Conservation (phyloP, 192 early-diverging fungal species). For the Coemansia javaensis region DNA sequence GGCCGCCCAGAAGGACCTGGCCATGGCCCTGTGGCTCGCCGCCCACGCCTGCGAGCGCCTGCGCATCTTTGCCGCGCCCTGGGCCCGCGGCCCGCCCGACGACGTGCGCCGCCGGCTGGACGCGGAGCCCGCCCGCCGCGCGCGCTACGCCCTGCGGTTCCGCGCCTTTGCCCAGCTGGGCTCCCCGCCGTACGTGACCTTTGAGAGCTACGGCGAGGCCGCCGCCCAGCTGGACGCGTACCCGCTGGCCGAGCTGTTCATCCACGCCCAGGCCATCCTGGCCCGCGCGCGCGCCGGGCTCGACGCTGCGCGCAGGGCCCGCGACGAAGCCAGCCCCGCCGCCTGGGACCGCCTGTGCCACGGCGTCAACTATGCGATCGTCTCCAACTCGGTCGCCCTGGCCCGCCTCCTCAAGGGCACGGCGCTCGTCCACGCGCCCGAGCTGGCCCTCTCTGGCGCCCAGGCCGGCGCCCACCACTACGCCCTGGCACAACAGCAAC, state of each 20-base stretch:
- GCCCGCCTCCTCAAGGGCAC: conserved; percentile 4
- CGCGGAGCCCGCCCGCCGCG: conserved; percentile 1
- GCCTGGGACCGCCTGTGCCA: conserved; percentile 3
- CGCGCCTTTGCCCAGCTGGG: conserved; percentile 24
- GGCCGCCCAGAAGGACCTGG: conserved; percentile 21
- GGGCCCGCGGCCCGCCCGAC: conserved; percentile 1
- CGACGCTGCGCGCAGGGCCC: neutral
- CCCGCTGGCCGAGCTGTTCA: conserved; percentile 19
- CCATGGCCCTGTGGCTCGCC: conserved; percentile 31
- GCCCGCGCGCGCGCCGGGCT: neutral
- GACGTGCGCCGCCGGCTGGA: conserved; percentile 8
- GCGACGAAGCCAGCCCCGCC: neutral
- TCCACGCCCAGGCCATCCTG: conserved; percentile 11
- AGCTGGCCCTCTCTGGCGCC: conserved; percentile 9
- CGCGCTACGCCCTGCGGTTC: conserved; percentile 33
- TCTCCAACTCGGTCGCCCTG: conserved; percentile 24
- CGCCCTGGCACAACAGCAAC: too few relatives aligned
- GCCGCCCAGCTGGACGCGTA: conserved; percentile 26
- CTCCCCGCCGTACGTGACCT: conserved; percentile 32
- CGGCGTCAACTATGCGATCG: conserved; percentile 9
- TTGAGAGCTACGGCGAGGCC: conserved; percentile 15
- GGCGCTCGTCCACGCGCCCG: neutral
- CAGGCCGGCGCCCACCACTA: conserved; percentile 8
- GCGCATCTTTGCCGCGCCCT: conserved; percentile 21
- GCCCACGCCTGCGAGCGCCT: conserved; percentile 28